A percentile compares a stretch with the other conserved stretches of the same genome.
These are phyloP conservation scores for Zygoascus meyerae DNA, from an alignment of 1,139 yeast genomes.

Conservation along the genomic window DNA sequence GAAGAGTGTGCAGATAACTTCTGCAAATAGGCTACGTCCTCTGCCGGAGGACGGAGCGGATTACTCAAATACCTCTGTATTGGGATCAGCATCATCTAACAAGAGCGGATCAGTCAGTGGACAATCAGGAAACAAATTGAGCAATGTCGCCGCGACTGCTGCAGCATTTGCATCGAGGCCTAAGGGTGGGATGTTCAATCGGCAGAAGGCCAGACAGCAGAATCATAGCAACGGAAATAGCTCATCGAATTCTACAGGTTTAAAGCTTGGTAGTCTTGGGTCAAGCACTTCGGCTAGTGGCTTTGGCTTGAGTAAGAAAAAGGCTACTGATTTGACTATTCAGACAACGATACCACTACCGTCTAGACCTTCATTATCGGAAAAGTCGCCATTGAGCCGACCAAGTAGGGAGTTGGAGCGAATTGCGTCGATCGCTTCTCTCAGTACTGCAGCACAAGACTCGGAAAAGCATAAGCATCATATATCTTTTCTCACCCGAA, in stretches of 20 bases:
- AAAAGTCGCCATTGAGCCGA: slow-evolving; percentile 38
- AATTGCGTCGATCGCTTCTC: slow-evolving; percentile 37
- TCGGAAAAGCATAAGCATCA: slow-evolving; percentile 36
- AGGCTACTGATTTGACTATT: slow-evolving; percentile 31
- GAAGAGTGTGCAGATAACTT: slow-evolving; percentile 15
- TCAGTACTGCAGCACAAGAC: slow-evolving; percentile 20
- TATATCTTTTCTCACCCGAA: slow-evolving; percentile 36
- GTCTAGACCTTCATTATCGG: slow-evolving; percentile 32
- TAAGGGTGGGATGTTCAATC: slow-evolving; percentile 32
- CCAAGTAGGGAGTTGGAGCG: slow-evolving; percentile 42
- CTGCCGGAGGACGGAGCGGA: neutral
- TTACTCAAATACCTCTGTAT: slow-evolving; percentile 1
- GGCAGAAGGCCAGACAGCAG: slow-evolving; percentile 31
- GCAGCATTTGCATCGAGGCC: slow-evolving; percentile 30
- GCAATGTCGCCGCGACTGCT: slow-evolving; percentile 26
- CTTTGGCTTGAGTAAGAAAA: slow-evolving; percentile 18
- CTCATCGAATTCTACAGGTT: neutral
- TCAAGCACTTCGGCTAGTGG: slow-evolving; percentile 2
- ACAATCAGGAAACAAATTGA: slow-evolving; percentile 15
- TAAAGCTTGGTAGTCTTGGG: slow-evolving; percentile 2
- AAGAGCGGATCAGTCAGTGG: slow-evolving; percentile 1
- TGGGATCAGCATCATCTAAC: neutral
- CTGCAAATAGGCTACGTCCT: slow-evolving; percentile 12
- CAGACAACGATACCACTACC: slow-evolving; percentile 28
- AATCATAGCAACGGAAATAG: slow-evolving; percentile 16